These are phyloP conservation scores for Eutypella sp. DNA, from an alignment of 2,329 filamentous ascomycete genomes.

Conservation along the genomic window DNA sequence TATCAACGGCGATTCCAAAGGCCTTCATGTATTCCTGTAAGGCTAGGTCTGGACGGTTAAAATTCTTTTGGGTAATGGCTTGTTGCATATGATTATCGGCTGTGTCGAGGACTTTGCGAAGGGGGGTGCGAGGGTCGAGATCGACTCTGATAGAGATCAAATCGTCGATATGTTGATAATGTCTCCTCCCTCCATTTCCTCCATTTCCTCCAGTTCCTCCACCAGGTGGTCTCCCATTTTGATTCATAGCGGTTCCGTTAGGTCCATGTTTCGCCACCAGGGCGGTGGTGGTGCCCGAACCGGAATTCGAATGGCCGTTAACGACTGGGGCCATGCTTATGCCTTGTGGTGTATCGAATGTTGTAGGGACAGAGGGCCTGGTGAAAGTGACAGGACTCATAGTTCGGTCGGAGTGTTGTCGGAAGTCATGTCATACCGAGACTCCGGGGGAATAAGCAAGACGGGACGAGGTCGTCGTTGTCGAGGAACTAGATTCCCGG, in stretches of 20 bases:
- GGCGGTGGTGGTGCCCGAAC: conserved; percentile 3
- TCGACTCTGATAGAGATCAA: conserved; percentile 42
- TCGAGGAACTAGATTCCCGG: no score
- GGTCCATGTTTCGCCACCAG: not conserved
- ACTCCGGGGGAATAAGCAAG: no score
- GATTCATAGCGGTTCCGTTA: conserved; percentile 20
- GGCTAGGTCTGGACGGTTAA: conserved; percentile 66
- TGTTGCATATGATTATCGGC: conserved; percentile 51
- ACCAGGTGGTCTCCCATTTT: conserved; percentile 11
- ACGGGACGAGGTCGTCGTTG: no score
- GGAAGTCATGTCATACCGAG: conserved; percentile 8
- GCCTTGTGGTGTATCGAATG: conserved; percentile 5
- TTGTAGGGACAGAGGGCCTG: conserved; percentile 6
- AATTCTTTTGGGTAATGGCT: conserved; percentile 58
- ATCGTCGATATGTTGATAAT: conserved; percentile 51
- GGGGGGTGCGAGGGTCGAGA: conserved; percentile 43
- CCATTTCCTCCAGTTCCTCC: no score
- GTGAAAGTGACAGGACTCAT: conserved; percentile 22
- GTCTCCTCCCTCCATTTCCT: conserved; percentile 30
- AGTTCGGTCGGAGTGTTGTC: conserved; percentile 4
- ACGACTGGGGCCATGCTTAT: conserved; percentile 15
- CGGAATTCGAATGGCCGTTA: conserved; percentile 5
- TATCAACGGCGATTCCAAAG: conserved; percentile 70
- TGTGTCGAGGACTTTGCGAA: conserved; percentile 48
- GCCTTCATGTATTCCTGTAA: conserved; percentile 82